Evolutionary conservation across 2,329 filamentous ascomycete species (phyloP).

Genomic region (Fusarium chlamydosporum): DNA sequence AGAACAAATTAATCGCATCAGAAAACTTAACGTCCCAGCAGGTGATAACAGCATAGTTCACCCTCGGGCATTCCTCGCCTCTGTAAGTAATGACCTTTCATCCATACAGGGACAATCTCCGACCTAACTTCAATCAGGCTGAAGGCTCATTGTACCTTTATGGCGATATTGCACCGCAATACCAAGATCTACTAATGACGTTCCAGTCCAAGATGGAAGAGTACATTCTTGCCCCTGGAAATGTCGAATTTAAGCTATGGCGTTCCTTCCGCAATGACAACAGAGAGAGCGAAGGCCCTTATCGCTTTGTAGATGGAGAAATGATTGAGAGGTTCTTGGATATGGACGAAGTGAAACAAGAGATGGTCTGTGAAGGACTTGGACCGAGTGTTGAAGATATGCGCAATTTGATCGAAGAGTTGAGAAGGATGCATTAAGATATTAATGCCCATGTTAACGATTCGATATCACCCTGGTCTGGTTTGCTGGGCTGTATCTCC

Average conservation of each 20-base stretch:
- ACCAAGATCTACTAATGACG: constrained; percentile 84
- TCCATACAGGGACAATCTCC: not conserved
- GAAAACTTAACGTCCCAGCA: constrained; percentile 77
- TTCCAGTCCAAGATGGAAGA: constrained; percentile 81
- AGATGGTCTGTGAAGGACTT: constrained; percentile 66
- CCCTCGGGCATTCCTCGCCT: constrained; percentile 89
- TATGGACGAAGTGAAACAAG: constrained; percentile 71
- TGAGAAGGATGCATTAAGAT: constrained; percentile 72
- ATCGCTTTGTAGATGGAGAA: constrained; percentile 92
- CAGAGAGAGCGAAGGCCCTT: constrained; percentile 81
- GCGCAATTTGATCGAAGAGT: constrained; percentile 72
- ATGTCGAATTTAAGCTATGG: constrained; percentile 82
- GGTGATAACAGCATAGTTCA: constrained; percentile 76
- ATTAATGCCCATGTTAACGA: not conserved
- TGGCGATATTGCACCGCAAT: constrained; percentile 78
- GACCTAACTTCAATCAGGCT: constrained; percentile 66
- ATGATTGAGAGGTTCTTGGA: constrained; percentile 88
- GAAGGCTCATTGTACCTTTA: constrained; percentile 95
- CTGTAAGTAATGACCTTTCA: constrained; percentile 68
- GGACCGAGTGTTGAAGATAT: constrained; percentile 74
- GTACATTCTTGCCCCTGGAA: constrained; percentile 76
- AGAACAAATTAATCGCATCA: constrained; percentile 93
- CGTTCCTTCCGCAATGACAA: constrained; percentile 84
- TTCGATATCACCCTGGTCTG: not conserved
- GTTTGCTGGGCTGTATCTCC: constrained; percentile 1